These are phyloP conservation scores for Rhododendron henanense DNA, from an alignment of 148 eudicot genomes.

Conservation along the genomic window DNA sequence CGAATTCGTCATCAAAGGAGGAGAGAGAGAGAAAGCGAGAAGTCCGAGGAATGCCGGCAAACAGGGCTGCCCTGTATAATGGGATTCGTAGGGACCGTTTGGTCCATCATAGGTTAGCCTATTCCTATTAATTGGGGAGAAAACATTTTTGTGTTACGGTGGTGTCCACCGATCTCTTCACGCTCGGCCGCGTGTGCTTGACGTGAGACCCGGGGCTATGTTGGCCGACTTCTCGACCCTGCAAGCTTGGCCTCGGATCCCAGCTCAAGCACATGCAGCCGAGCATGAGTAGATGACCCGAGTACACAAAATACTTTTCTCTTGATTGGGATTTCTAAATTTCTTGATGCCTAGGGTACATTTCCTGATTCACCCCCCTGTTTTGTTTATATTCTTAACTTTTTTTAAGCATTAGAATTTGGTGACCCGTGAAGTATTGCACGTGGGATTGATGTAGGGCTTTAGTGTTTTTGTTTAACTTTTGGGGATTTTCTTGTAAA, in stretches of 20 bases:
- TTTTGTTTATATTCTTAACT: slow-evolving; percentile 12
- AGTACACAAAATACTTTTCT: background rate
- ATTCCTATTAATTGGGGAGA: slow-evolving; percentile 29
- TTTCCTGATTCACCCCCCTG: slow-evolving; percentile 11
- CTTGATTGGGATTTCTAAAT: background rate
- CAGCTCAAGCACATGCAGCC: background rate
- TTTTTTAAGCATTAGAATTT: background rate
- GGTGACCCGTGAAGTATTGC: background rate
- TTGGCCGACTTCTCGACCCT: too few species aligned
- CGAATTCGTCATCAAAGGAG: background rate
- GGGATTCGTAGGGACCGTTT: slow-evolving; percentile 74
- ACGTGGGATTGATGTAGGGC: background rate
- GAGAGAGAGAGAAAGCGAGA: slow-evolving; percentile 8
- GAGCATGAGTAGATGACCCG: background rate
- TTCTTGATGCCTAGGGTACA: background rate
- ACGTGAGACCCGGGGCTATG: too few species aligned
- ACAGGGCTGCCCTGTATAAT: slow-evolving; percentile 67
- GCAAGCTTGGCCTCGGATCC: background rate
- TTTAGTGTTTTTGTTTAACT: background rate
- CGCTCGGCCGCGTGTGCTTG: background rate
- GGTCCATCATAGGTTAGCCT: slow-evolving; percentile 50
- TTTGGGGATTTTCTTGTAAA: background rate
- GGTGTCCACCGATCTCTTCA: background rate
- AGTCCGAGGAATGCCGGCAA: slow-evolving; percentile 51
- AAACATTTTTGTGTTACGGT: background rate